Conservation (phyloP, 2,329 filamentous ascomycete species). For the Malbranchea zuffiana region DNA sequence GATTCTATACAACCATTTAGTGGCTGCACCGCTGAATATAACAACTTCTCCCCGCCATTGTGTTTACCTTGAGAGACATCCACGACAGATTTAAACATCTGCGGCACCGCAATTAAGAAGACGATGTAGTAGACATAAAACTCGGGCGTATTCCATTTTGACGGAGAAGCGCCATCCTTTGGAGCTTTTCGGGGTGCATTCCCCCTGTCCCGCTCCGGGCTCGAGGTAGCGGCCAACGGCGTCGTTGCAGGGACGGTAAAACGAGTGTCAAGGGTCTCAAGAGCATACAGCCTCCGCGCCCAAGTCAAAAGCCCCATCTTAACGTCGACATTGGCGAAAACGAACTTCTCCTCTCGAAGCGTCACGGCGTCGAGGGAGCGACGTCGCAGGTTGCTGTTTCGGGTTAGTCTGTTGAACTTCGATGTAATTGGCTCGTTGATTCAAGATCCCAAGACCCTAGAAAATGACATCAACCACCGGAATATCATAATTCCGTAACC, state of each 20-base stretch:
- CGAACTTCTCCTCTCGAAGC: neutral
- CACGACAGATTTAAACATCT: constrained; percentile 86
- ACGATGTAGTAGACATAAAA: constrained; percentile 71
- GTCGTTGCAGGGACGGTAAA: constrained; percentile 61
- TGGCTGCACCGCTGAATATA: constrained; percentile 8
- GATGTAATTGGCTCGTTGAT: too few relatives aligned
- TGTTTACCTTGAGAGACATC: constrained; percentile 68
- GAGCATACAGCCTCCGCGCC: constrained; percentile 48
- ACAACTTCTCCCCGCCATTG: neutral
- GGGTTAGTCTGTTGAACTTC: too few relatives aligned
- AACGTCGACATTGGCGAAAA: constrained; percentile 20
- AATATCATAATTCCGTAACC: too few relatives aligned
- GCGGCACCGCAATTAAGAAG: constrained; percentile 56
- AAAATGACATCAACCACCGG: too few relatives aligned
- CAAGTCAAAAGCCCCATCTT: constrained; percentile 39
- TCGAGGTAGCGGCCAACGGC: constrained; percentile 30
- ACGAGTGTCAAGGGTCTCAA: constrained; percentile 59
- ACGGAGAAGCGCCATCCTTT: constrained; percentile 43
- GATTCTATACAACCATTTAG: constrained; percentile 45
- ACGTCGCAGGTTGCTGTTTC: too few relatives aligned
- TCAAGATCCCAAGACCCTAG: too few relatives aligned
- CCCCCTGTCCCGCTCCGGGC: neutral
- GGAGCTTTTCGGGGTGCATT: constrained; percentile 13
- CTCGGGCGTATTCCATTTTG: constrained; percentile 78
- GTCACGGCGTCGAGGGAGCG: too few relatives aligned